Evolutionary conservation across 805 yeast genomes (phyloP).

Genomic region (Crinitomyces ghanaensis): DNA sequence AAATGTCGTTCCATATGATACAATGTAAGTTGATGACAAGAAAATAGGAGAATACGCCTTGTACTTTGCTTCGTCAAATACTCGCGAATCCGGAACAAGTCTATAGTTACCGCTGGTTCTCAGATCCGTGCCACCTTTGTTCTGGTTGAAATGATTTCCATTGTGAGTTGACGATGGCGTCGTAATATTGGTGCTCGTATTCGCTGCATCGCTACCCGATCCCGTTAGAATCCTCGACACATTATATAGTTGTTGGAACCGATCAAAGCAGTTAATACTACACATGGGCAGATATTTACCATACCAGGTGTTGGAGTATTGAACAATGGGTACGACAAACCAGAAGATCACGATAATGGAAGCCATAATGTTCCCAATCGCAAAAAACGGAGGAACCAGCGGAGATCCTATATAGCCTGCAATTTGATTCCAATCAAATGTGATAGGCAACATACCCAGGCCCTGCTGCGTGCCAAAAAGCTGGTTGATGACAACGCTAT

Average conservation of each 20-base stretch:
- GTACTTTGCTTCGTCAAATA: constrained; percentile 38
- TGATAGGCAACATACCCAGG: constrained; percentile 51
- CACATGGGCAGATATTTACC: constrained; percentile 50
- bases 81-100: constrained; percentile 7
- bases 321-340: constrained; percentile 43
- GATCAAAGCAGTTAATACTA: constrained; percentile 37
- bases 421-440: constrained; percentile 60
- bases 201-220: too few relatives aligned
- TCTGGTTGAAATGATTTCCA: too few relatives aligned
- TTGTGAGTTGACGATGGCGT: too few relatives aligned
- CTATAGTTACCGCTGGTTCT: too few relatives aligned
- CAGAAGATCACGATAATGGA: constrained; percentile 41
- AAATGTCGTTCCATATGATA: constrained; percentile 51
- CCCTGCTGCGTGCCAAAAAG: constrained; percentile 54
- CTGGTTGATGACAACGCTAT: constrained; percentile 49
- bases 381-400: constrained; percentile 47
- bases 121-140: too few relatives aligned
- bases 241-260: constrained; percentile 39
- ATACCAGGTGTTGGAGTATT: constrained; percentile 46
- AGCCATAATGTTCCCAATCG: constrained; percentile 34
- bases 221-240: constrained; percentile 39
- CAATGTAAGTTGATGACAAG: constrained; percentile 44
- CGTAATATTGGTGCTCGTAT: too few relatives aligned
- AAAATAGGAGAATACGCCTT: constrained; percentile 52
- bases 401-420: constrained; percentile 49